Conservation (phyloP, 352 stramenopile species). For the Thraustochytrium striatum region DNA sequence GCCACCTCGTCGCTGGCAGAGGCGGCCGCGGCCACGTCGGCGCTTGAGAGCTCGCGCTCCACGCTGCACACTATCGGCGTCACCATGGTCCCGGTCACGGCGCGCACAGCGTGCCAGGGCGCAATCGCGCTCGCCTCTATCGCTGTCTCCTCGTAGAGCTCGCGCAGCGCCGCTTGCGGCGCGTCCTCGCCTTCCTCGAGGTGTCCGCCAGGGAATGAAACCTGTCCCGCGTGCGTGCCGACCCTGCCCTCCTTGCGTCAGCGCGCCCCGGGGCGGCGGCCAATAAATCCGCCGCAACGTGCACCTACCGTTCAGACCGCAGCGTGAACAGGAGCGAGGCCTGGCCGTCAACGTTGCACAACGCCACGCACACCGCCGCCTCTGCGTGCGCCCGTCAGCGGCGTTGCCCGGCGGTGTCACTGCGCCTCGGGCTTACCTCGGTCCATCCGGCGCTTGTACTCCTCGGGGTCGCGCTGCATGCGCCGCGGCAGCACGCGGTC, state of each 20-base stretch:
- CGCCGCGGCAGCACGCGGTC: background rate
- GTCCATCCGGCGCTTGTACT: slow-evolving; percentile 33
- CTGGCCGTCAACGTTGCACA: slow-evolving; percentile 41
- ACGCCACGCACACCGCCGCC: slow-evolving; percentile 28
- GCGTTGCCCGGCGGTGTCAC: background rate
- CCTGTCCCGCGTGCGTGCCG: slow-evolving; percentile 34
- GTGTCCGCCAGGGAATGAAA: slow-evolving; percentile 48
- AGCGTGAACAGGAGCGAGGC: slow-evolving; percentile 17
- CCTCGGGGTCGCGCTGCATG: slow-evolving; percentile 29
- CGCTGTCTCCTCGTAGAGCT: slow-evolving; percentile 35
- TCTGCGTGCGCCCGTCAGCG: background rate
- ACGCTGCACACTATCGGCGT: slow-evolving; percentile 22
- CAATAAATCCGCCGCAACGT: background rate
- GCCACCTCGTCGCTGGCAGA: slow-evolving; percentile 17
- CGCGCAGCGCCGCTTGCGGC: slow-evolving; percentile 10
- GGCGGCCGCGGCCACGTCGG: background rate
- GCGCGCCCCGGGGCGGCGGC: background rate
- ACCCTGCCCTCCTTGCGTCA: background rate
- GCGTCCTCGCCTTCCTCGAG: slow-evolving; percentile 33
- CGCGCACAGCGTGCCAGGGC: slow-evolving; percentile 26
- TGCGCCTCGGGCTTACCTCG: background rate
- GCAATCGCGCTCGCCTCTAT: background rate
- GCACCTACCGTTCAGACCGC: background rate
- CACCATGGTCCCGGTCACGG: slow-evolving; percentile 41
- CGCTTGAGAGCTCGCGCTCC: background rate